Percentiles rank a stretch among this genome's conserved stretches.
Conservation (phyloP, 2,329 filamentous ascomycete species). For the Basipetospora chlamydospora region DNA sequence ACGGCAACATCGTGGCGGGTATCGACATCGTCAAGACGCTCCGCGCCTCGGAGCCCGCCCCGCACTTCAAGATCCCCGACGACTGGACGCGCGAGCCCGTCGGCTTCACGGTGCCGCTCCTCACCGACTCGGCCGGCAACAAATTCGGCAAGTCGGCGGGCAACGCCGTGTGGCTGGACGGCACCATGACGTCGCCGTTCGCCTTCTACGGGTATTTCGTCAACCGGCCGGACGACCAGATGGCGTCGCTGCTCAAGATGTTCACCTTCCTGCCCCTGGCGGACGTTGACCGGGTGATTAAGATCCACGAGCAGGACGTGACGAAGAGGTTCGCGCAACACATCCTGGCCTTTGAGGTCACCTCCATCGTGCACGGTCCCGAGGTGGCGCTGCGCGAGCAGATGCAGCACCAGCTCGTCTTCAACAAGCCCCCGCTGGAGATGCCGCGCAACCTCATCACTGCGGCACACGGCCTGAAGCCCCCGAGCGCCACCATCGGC, state of each 20-base stretch:
- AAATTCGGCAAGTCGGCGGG: constrained; percentile 94
- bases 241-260: constrained; percentile 69
- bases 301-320: constrained; percentile 51
- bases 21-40: constrained; percentile 73
- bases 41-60: constrained; percentile 39
- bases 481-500: no score
- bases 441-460: constrained; percentile 7
- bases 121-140: constrained; percentile 70
- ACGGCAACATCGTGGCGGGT: constrained; percentile 85
- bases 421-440: constrained; percentile 18
- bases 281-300: constrained; percentile 54
- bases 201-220: constrained; percentile 89
- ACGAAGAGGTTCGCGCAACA: constrained; percentile 70
- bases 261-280: constrained; percentile 74
- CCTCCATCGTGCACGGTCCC: constrained; percentile 63
- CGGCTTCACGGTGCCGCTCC: constrained; percentile 79
- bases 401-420: constrained; percentile 34
- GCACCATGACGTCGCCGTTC: constrained; percentile 63
- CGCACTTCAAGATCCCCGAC: constrained; percentile 21
- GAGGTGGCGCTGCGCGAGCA: constrained; percentile 49
- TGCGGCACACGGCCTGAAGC: constrained; percentile 6
- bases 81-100: constrained; percentile 45
- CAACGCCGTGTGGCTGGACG: constrained; percentile 87
- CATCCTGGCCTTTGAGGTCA: constrained; percentile 64
- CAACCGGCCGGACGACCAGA: constrained; percentile 63